Conservation (phyloP, 2,329 filamentous ascomycete genomes). For the Pseudocercospora crystallina region DNA sequence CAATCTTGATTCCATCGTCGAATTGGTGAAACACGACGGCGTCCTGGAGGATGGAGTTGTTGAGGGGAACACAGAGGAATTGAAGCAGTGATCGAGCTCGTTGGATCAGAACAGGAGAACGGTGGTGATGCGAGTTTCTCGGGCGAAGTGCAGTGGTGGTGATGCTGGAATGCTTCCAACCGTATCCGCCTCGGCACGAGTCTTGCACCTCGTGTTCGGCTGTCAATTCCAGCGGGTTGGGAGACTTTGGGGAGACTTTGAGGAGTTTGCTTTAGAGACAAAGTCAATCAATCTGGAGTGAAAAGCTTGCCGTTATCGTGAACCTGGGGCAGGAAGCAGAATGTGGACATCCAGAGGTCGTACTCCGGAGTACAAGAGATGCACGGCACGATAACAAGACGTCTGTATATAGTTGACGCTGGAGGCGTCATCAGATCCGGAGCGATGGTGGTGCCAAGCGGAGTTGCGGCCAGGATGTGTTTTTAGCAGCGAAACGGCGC, state of each 20-base stretch:
- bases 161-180: background rate
- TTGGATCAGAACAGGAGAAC: too few relatives aligned
- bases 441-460: conserved; percentile 3
- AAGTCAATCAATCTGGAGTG: background rate
- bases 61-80: background rate
- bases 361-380: background rate
- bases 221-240: background rate
- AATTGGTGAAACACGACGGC: background rate
- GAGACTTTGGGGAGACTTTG: background rate
- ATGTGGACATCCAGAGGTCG: background rate
- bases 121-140: too few relatives aligned
- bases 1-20: background rate
- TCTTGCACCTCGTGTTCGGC: background rate
- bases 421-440: conserved; percentile 3
- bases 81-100: too few relatives aligned
- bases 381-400: conserved; percentile 3
- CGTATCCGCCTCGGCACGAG: conserved; percentile 1
- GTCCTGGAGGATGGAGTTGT: conserved; percentile 1
- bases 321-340: background rate
- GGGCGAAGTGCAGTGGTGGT: background rate
- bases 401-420: conserved; percentile 3
- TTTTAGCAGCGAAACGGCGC: conserved; percentile 2
- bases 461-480: conserved; percentile 1
- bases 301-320: background rate
- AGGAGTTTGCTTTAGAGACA: background rate